These are phyloP conservation scores for Casuarina glauca DNA, from an alignment of 306 rosid genomes.

Conservation along the genomic window DNA sequence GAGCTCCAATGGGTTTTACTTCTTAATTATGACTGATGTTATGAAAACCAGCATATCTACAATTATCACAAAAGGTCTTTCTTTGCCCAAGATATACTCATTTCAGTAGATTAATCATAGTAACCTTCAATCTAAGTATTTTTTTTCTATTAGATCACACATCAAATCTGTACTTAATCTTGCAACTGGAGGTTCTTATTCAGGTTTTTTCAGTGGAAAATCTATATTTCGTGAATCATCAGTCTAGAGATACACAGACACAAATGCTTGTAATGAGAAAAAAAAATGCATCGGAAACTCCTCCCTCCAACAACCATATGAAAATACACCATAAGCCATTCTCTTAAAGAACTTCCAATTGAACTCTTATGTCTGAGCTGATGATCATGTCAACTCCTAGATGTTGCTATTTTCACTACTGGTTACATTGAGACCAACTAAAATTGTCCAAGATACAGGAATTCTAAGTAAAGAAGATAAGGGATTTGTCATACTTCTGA, in stretches of 20 bases:
- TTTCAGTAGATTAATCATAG: neutral
- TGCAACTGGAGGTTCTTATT: neutral
- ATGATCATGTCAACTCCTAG: neutral
- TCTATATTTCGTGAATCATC: neutral
- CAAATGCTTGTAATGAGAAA: neutral
- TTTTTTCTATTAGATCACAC: neutral
- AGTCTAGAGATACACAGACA: neutral
- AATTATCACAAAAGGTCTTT: neutral
- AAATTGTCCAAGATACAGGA: slow-evolving; percentile 20
- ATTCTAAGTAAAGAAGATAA: slow-evolving; percentile 21
- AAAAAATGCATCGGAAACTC: slow-evolving; percentile 12
- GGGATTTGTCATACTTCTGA: slow-evolving; percentile 70
- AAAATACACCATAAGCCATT: neutral
- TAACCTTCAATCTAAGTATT: neutral
- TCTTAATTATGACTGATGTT: neutral
- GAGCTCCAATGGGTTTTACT: neutral
- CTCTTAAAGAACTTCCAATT: neutral
- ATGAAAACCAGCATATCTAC: neutral
- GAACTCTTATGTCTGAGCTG: neutral
- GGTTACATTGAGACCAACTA: slow-evolving; percentile 20
- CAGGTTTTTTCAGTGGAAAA: neutral
- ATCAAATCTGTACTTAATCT: neutral
- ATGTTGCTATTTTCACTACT: slow-evolving; percentile 11
- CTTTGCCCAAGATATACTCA: neutral
- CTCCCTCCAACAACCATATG: neutral